Evolutionary conservation across 148 eudicot species (phyloP), one percentile per base, ranked within the genome.

Genomic region (Chenopodium formosanum): DNA sequence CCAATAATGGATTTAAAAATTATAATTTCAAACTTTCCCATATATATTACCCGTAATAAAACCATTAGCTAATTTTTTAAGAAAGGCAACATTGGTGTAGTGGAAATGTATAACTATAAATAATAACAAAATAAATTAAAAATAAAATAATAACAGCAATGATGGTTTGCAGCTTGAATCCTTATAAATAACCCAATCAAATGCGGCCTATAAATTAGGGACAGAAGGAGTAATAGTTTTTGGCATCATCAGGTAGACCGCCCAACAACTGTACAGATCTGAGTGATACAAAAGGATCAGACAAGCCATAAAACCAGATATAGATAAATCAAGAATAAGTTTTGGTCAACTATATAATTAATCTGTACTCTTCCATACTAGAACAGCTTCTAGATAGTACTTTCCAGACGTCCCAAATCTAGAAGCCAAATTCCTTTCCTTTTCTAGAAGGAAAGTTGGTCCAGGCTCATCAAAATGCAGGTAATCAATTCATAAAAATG

Each of bases 281-380:
- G 82, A 79, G 83, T 81, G 63, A 75, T 74, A 50, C 70, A 31
- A 13, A 74, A 66, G 78, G 56, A 66, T 65, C 25, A 56, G 31
- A 44, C 29, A 48, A 20, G 46, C 78, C 63, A 44, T 40, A 75
- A 8, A 81, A 67, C 68, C 34, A 56, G 25, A 75, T 23, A 75
- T 50, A 44, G 44, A 37, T 34, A 75, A 64, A 73, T 56, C 77
- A 47, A 80, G 40, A 46, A 10, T 27, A 62, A 67, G 75, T 67
- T 74, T 37, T 32, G 63, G 83, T 75, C 75, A 81, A 75, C 83
- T 23, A 27, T 63, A 17, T 80, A 75, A 20, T 23, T 20, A 74
- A 72, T 22, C 52, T 12, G 6, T 65, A 74, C 83, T 74, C 75
- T 69, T 20, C 53, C 48, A n/a, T 74, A 47, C 50, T 31, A 66